These are phyloP conservation scores for Xerophyta viscosa DNA, from an alignment of 106 monocot species.

Conservation along the genomic window DNA sequence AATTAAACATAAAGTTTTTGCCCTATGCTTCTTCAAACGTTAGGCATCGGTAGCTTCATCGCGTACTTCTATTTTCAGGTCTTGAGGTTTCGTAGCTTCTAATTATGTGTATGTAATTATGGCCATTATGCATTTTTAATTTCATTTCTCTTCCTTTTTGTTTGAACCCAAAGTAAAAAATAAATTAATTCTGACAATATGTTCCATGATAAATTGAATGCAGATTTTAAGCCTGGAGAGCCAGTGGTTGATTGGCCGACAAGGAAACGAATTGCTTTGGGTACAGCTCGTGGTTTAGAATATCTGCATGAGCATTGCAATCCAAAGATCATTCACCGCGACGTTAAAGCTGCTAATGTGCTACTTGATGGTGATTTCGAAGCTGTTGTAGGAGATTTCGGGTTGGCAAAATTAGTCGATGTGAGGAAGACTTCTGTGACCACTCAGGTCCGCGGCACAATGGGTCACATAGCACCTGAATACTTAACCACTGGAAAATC, in stretches of 20 bases:
- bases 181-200: background rate
- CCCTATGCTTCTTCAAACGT: too few species aligned
- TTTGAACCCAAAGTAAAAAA: too few species aligned
- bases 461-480: constrained; percentile 80
- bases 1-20: too few species aligned
- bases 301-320: constrained; percentile 84
- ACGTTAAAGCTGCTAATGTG: constrained; percentile 81
- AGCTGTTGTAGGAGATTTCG: constrained; percentile 77
- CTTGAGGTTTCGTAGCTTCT: too few species aligned
- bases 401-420: constrained; percentile 66
- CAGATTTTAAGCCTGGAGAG: constrained; percentile 76
- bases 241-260: constrained; percentile 73
- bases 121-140: too few species aligned
- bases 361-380: constrained; percentile 71
- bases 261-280: constrained; percentile 71
- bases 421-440: constrained; percentile 66
- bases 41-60: too few species aligned
- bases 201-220: constrained; percentile 4
- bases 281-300: constrained; percentile 87
- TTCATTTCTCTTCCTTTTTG: background rate
- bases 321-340: constrained; percentile 76
- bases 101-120: too few species aligned
- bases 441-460: constrained; percentile 72
- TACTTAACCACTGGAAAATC: constrained; percentile 74
- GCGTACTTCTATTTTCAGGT: too few species aligned